Percentiles rank a stretch among this genome's conserved stretches.
Conservation (phyloP, 495 filamentous ascomycete genomes). For the Melanomma pulvis-pyrius region DNA sequence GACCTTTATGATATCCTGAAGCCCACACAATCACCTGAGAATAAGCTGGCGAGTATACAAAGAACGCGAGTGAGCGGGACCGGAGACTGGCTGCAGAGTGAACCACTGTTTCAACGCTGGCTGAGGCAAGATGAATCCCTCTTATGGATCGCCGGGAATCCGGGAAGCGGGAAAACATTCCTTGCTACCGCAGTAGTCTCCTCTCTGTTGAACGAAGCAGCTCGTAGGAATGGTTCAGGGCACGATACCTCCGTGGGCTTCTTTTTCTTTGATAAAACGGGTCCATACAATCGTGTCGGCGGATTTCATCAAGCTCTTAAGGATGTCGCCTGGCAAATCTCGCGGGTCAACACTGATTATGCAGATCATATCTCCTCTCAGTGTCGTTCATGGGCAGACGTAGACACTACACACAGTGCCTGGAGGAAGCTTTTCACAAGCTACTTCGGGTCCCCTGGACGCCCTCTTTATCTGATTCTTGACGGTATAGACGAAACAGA, state of each 20-base stretch:
- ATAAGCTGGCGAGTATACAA: not conserved
- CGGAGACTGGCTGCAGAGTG: not conserved
- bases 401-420: not conserved
- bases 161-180: not conserved
- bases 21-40: not conserved
- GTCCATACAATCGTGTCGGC: not conserved
- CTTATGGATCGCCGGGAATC: not conserved
- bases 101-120: not conserved
- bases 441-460: not conserved
- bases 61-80: not conserved
- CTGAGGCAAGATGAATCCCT: not conserved
- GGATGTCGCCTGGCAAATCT: constrained; percentile 7
- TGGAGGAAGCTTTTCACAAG: constrained; percentile 3
- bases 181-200: not conserved
- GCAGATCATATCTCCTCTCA: constrained; percentile 1
- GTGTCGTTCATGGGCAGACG: constrained; percentile 1
- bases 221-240: not conserved
- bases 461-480: constrained; percentile 3
- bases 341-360: not conserved
- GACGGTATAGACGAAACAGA: constrained; percentile 1
- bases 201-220: not conserved
- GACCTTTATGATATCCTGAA: not conserved
- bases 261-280: not conserved
- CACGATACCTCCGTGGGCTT: not conserved
- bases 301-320: not conserved